Evolutionary conservation across 345 rosid species (phyloP).

Genomic region (Psidium guajava): DNA sequence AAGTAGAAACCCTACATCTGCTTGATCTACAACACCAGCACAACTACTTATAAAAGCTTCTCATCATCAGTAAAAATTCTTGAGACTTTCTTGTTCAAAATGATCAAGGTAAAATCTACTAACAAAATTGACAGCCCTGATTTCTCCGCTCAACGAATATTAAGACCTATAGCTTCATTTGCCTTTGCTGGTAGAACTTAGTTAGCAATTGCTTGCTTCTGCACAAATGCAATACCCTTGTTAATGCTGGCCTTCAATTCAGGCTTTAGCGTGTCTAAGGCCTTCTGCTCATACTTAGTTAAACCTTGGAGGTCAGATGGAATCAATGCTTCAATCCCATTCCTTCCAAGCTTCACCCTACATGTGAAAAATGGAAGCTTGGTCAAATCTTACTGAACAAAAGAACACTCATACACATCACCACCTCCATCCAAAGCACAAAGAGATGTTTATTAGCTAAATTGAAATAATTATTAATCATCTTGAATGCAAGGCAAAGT

Average conservation of each 20-base stretch:
- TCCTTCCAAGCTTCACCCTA: constrained; percentile 70
- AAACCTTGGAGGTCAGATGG: constrained; percentile 61
- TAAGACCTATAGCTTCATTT: background rate
- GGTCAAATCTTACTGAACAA: constrained; percentile 57
- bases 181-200: background rate
- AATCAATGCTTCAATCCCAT: constrained; percentile 72
- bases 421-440: constrained; percentile 87
- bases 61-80: background rate
- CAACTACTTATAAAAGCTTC: background rate
- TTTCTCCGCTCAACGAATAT: background rate
- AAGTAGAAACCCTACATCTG: background rate
- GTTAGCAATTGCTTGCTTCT: constrained; percentile 49
- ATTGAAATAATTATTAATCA: too few species aligned
- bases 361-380: constrained; percentile 88
- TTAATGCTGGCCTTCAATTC: constrained; percentile 81
- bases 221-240: constrained; percentile 68
- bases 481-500: background rate
- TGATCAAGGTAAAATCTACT: background rate
- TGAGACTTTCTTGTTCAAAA: constrained; percentile 3
- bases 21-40: background rate
- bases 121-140: constrained; percentile 18
- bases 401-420: constrained; percentile 79
- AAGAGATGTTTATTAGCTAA: constrained; percentile 24
- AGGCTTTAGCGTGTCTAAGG: constrained; percentile 67
- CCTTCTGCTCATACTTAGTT: constrained; percentile 71